A percentile compares a stretch with the other conserved stretches of the same genome.
phyloP scores from a whole-genome alignment of 768 basidiomycete species.

The Calocybe indica region DNA sequence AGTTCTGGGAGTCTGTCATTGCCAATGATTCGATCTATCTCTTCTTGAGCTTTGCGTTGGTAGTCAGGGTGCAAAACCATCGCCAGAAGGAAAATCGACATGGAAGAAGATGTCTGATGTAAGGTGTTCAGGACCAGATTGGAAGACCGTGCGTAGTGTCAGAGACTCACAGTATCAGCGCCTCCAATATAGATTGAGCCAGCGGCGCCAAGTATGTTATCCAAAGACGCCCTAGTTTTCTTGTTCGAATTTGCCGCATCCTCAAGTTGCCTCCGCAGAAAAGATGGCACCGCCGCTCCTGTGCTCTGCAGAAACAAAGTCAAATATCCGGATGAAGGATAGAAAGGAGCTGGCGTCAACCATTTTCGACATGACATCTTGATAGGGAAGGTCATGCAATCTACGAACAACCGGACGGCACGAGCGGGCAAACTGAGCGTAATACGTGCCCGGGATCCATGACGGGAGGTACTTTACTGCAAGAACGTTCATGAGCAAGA shows the following conservation, averaged over 20 bases:
- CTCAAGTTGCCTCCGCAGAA: conserved; percentile 8
- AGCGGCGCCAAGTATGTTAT: conserved; percentile 7
- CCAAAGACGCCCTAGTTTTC: conserved; percentile 1
- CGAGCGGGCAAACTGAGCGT: conserved; percentile 9
- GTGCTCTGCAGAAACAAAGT: neutral
- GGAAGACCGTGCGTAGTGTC: too few species aligned
- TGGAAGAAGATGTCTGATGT: conserved; percentile 17
- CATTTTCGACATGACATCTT: conserved; percentile 10
- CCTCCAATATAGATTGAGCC: conserved; percentile 8
- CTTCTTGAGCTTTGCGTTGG: conserved; percentile 11
- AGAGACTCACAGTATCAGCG: conserved; percentile 8
- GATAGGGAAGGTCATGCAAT: conserved; percentile 14
- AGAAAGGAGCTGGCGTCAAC: neutral
- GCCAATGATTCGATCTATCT: conserved; percentile 12
- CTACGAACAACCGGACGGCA: conserved; percentile 1
- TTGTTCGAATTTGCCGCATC: neutral
- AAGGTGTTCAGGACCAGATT: neutral
- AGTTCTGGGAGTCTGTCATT: conserved; percentile 12
- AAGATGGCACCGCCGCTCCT: conserved; percentile 11
- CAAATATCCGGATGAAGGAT: neutral
- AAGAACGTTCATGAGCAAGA: neutral
- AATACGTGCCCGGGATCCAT: conserved; percentile 19
- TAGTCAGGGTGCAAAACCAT: conserved; percentile 13
- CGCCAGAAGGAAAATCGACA: conserved; percentile 13
- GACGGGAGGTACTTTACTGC: conserved; percentile 16